These are phyloP conservation scores for Herpotrichia juniperi DNA, from an alignment of 2,329 filamentous ascomycete genomes.

Conservation along the genomic window DNA sequence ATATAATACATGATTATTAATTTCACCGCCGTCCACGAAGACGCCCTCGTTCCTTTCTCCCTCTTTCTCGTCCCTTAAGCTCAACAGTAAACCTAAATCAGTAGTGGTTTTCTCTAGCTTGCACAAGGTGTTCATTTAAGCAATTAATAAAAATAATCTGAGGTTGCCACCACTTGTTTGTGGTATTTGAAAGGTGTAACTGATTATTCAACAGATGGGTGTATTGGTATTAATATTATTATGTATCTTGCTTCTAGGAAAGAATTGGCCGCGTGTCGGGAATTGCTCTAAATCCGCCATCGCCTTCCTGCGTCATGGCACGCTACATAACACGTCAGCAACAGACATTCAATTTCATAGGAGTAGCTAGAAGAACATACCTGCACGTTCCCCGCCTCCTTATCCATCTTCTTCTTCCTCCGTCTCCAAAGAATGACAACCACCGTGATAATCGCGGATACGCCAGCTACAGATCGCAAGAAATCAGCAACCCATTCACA, in stretches of 20 bases:
- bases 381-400: neutral
- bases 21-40: no score
- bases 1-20: no score
- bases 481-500: neutral
- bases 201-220: no score
- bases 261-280: constrained; percentile 5
- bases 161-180: no score
- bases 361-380: neutral
- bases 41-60: no score
- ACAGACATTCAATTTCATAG: neutral
- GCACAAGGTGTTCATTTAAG: no score
- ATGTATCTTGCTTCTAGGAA: neutral
- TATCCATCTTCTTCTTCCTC: neutral
- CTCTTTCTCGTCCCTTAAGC: no score
- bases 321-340: neutral
- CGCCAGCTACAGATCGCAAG: neutral
- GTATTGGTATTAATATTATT: no score
- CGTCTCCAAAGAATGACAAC: neutral
- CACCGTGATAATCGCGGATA: neutral
- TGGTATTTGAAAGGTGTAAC: no score
- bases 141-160: no score
- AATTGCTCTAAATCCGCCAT: constrained; percentile 5
- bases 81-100: no score
- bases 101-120: no score
- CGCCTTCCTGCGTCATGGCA: neutral